Evolutionary conservation across 2,329 filamentous ascomycete genomes (phyloP).

Genomic region (Hymenoscyphus linearis): DNA sequence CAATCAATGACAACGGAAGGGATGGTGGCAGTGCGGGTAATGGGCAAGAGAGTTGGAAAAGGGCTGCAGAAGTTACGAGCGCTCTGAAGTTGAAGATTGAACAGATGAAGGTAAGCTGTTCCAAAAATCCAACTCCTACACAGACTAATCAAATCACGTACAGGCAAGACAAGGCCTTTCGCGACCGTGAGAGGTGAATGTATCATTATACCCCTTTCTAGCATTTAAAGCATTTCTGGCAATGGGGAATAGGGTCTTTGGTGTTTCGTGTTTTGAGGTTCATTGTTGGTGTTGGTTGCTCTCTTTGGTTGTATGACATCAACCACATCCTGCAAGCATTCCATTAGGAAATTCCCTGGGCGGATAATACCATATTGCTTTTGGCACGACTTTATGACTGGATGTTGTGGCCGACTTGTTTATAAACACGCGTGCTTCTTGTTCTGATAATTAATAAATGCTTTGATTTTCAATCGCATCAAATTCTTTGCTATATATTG

Average conservation of each 20-base stretch:
- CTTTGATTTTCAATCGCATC: neutral
- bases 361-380: conserved; percentile 2
- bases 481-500: neutral
- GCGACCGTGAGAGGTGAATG: conserved; percentile 33
- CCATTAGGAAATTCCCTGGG: neutral
- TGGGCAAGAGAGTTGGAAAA: conserved; percentile 81
- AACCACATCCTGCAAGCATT: neutral
- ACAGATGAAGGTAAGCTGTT: conserved; percentile 75
- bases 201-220: conserved; percentile 4
- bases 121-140: neutral
- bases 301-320: conserved; percentile 5
- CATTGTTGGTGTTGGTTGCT: conserved; percentile 4
- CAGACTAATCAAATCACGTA: conserved; percentile 5
- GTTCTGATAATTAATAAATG: neutral
- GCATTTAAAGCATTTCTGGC: conserved; percentile 17
- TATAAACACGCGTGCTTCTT: conserved; percentile 2
- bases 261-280: conserved; percentile 8
- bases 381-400: conserved; percentile 14
- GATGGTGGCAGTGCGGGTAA: conserved; percentile 22
- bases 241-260: conserved; percentile 15
- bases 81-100: conserved; percentile 96
- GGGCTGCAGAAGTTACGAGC: conserved; percentile 94
- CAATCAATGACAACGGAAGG: conserved; percentile 27
- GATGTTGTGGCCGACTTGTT: conserved; percentile 8
- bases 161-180: conserved; percentile 48